Conservation (phyloP, 768 basidiomycete genomes). For the Tylopilus intermedius region DNA sequence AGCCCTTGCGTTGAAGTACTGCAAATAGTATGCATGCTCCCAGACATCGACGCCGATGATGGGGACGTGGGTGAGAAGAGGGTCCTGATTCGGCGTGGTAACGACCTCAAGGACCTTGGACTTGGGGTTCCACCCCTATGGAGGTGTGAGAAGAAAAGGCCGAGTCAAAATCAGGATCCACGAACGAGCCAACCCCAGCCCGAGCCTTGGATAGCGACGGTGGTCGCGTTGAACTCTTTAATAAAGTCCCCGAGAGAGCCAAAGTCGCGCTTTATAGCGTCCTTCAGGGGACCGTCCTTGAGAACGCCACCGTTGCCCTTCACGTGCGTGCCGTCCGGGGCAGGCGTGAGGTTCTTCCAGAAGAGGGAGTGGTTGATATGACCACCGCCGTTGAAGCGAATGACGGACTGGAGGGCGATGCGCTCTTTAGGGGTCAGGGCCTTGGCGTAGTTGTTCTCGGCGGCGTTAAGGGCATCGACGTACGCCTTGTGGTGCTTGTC, state of each 20-base stretch:
- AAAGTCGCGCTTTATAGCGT: constrained; percentile 59
- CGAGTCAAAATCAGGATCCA: neutral
- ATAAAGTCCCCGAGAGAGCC: constrained; percentile 69
- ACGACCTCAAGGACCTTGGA: constrained; percentile 76
- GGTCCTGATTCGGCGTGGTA: constrained; percentile 96
- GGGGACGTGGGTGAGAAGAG: constrained; percentile 69
- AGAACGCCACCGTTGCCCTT: constrained; percentile 63
- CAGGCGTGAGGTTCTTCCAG: constrained; percentile 90
- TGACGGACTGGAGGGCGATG: constrained; percentile 24
- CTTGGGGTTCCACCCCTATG: constrained; percentile 65
- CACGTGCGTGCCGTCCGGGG: constrained; percentile 38
- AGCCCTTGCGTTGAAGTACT: constrained; percentile 93
- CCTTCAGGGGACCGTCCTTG: constrained; percentile 63
- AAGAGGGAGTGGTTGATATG: constrained; percentile 96
- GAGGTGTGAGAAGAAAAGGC: neutral
- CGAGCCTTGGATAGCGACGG: constrained; percentile 84
- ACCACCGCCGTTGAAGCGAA: constrained; percentile 27
- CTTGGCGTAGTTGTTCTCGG: constrained; percentile 72
- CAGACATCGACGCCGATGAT: constrained; percentile 93
- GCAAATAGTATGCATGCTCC: constrained; percentile 97
- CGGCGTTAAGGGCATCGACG: constrained; percentile 64
- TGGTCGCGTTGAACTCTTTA: constrained; percentile 80
- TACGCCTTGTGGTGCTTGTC: constrained; percentile 95
- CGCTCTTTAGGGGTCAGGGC: constrained; percentile 56
- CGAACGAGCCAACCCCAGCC: constrained; percentile 94